These are phyloP conservation scores for Tolypocladium album DNA, from an alignment of 2,329 filamentous ascomycete genomes.

Conservation along the genomic window DNA sequence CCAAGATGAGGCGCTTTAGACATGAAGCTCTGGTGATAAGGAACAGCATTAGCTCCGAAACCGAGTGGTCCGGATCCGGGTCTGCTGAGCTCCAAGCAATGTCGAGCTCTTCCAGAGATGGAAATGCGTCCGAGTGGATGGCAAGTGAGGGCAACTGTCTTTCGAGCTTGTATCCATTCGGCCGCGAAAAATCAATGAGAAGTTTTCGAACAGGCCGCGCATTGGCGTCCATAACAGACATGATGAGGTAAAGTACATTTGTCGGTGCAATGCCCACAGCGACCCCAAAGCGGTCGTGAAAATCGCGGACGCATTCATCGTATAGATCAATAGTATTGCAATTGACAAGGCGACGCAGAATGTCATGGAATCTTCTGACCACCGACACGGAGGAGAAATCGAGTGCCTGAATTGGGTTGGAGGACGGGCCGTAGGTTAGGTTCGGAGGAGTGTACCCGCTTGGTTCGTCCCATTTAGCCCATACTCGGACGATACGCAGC, in stretches of 20 bases:
- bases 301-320: background rate
- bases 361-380: background rate
- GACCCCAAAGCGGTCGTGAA: background rate
- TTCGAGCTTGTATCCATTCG: background rate
- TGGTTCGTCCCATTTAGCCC: background rate
- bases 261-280: background rate
- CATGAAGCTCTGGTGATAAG: background rate
- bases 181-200: background rate
- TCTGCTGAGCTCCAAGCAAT: background rate
- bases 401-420: background rate
- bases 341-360: background rate
- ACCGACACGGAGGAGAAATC: background rate
- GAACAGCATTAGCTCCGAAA: background rate
- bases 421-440: background rate
- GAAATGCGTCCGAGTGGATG: background rate
- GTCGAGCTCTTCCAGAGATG: background rate
- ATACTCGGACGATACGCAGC: background rate
- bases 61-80: background rate
- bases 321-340: background rate
- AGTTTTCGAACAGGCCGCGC: background rate
- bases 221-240: background rate
- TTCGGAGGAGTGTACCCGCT: background rate
- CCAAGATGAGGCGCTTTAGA: background rate
- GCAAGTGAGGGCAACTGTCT: background rate
- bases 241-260: background rate